A percentile compares a stretch with the other conserved stretches of the same genome.
Conservation (phyloP, 495 filamentous ascomycete species). For the Cetradonia linearis region DNA sequence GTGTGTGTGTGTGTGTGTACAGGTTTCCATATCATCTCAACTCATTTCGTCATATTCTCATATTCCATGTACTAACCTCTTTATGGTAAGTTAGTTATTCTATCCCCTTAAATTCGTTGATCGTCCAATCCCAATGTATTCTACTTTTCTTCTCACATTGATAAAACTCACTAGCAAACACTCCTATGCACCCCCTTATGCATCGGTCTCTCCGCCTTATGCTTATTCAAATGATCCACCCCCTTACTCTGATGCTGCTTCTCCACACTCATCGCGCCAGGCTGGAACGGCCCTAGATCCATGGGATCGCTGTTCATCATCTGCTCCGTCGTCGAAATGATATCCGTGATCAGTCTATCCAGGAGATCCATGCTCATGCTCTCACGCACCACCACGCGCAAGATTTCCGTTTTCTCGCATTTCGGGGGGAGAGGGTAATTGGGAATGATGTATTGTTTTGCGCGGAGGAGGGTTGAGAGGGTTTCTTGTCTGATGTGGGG, state of each 20-base stretch:
- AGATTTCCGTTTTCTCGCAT: slow-evolving; percentile 53
- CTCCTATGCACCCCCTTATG: slow-evolving; percentile 48
- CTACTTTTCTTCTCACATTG: too few relatives aligned
- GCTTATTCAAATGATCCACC: slow-evolving; percentile 26
- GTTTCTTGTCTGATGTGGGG: slow-evolving; percentile 57
- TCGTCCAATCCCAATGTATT: background rate
- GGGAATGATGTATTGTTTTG: slow-evolving; percentile 66
- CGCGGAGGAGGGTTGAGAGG: slow-evolving; percentile 54
- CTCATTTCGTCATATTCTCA: background rate
- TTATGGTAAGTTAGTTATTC: too few relatives aligned
- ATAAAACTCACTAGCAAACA: slow-evolving; percentile 37
- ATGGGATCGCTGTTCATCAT: slow-evolving; percentile 43
- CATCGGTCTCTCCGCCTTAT: slow-evolving; percentile 38
- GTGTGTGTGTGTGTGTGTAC: background rate
- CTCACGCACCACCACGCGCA: slow-evolving; percentile 60
- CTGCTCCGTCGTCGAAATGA: slow-evolving; percentile 46
- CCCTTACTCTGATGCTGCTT: slow-evolving; percentile 32
- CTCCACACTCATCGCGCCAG: slow-evolving; percentile 29
- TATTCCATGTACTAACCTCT: background rate
- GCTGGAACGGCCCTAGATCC: slow-evolving; percentile 33
- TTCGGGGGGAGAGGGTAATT: slow-evolving; percentile 63
- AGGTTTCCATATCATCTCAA: background rate
- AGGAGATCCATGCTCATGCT: slow-evolving; percentile 59
- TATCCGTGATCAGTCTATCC: slow-evolving; percentile 49
- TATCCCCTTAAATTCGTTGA: too few relatives aligned